phyloP scores from a whole-genome alignment of 768 basidiomycete species.

The Lentinus tigrinus region DNA sequence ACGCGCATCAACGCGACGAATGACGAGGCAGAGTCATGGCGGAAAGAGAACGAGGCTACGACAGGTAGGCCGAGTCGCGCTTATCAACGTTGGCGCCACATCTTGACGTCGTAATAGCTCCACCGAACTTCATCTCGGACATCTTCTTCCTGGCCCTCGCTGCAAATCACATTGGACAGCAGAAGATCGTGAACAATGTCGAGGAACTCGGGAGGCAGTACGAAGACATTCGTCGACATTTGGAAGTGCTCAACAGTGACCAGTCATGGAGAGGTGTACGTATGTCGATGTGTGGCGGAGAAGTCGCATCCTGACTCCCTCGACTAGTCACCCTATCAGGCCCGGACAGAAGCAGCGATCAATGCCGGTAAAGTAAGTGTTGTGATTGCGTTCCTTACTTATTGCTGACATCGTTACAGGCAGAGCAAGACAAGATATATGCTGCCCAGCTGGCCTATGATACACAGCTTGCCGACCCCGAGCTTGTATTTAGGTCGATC shows the following conservation, averaged over 20 bases:
- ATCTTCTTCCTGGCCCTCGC: slow-evolving; percentile 89
- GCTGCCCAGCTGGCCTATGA: slow-evolving; percentile 79
- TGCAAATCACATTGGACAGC: slow-evolving; percentile 86
- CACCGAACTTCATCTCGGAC: slow-evolving; percentile 92
- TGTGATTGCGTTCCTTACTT: background rate
- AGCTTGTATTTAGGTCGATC: slow-evolving; percentile 73
- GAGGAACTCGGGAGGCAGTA: slow-evolving; percentile 72
- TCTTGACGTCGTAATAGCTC: slow-evolving; percentile 33
- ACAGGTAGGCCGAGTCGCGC: slow-evolving; percentile 36
- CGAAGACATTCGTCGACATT: slow-evolving; percentile 73
- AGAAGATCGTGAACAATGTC: slow-evolving; percentile 76
- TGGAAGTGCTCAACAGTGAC: slow-evolving; percentile 75
- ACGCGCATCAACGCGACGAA: slow-evolving; percentile 92
- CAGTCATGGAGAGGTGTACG: slow-evolving; percentile 82
- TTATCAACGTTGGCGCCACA: background rate
- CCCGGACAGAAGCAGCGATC: slow-evolving; percentile 75
- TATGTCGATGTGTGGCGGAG: background rate
- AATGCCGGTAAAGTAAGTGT: slow-evolving; percentile 68
- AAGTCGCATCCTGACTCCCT: background rate
- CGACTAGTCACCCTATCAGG: slow-evolving; percentile 64
- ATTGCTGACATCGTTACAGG: slow-evolving; percentile 35
- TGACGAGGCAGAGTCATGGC: slow-evolving; percentile 81
- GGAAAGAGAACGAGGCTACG: slow-evolving; percentile 43
- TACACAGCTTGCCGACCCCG: slow-evolving; percentile 84
- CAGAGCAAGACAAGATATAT: slow-evolving; percentile 66